Evolutionary conservation across 2,329 filamentous ascomycete genomes (phyloP).

Genomic region (Chlorencoelia australis): DNA sequence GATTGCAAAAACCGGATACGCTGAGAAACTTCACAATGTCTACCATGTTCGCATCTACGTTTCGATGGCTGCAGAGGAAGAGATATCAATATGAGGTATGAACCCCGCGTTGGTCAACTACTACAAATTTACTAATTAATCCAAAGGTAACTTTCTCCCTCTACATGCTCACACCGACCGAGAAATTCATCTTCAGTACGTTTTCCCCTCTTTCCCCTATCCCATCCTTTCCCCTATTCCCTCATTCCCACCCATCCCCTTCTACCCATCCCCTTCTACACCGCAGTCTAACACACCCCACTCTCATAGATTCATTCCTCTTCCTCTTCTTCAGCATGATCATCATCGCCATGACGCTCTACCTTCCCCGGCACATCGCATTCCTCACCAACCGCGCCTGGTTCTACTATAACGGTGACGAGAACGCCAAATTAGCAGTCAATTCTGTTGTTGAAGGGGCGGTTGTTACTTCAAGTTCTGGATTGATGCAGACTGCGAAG

Average conservation of each 20-base stretch:
- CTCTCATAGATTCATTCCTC: conserved; percentile 65
- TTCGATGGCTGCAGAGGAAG: conserved; percentile 88
- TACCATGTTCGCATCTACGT: conserved; percentile 34
- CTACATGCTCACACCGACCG: conserved; percentile 93
- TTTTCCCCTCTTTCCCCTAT: background rate
- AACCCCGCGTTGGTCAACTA: background rate
- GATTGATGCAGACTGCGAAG: conserved; percentile 17
- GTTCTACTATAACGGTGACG: conserved; percentile 90
- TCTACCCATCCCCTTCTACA: background rate
- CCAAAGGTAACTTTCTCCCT: conserved; percentile 92
- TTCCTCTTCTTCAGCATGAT: conserved; percentile 85
- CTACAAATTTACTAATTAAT: no score
- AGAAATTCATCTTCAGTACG: conserved; percentile 97
- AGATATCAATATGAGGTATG: conserved; percentile 81
- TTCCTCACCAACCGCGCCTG: conserved; percentile 76
- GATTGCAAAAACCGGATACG: no score
- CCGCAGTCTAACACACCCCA: background rate
- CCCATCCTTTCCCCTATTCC: background rate
- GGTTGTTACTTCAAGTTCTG: conserved; percentile 14
- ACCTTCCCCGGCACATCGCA: conserved; percentile 83
- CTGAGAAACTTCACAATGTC: conserved; percentile 21
- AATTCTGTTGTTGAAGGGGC: conserved; percentile 17
- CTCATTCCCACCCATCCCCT: background rate
- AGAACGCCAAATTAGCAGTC: conserved; percentile 31
- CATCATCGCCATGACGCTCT: conserved; percentile 76